phyloP scores from a whole-genome alignment of 495 filamentous ascomycete genomes.

The Lasiosphaeris hirsuta region DNA sequence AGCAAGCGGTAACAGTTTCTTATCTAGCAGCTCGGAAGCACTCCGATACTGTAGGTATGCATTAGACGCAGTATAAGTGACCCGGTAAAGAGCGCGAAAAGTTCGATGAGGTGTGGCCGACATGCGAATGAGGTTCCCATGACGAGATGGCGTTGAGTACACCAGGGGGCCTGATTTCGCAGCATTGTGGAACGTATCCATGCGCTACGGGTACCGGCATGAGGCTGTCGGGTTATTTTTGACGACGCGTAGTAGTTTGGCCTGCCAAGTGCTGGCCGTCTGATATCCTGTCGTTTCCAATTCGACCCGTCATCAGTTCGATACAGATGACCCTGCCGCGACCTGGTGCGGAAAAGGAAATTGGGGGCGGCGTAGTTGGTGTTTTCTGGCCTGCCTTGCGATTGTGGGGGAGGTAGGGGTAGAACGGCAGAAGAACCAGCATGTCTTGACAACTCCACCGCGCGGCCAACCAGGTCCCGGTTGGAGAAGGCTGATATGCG shows the following conservation, averaged over 20 bases:
- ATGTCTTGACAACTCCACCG: not conserved
- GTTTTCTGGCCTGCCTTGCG: too few relatives aligned
- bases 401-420: too few relatives aligned
- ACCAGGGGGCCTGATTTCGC: not conserved
- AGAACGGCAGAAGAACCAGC: too few relatives aligned
- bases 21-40: too few relatives aligned
- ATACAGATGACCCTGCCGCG: too few relatives aligned
- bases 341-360: too few relatives aligned
- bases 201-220: conserved; percentile 15
- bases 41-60: too few relatives aligned
- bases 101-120: not conserved
- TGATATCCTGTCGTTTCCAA: too few relatives aligned
- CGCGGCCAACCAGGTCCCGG: conserved; percentile 8
- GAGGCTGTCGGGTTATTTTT: conserved; percentile 14
- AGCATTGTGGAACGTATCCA: conserved; percentile 7
- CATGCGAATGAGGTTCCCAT: conserved; percentile 7
- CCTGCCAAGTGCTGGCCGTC: not conserved
- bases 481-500: conserved; percentile 9
- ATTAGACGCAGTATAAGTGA: not conserved
- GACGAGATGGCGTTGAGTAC: conserved; percentile 12
- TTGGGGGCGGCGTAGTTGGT: too few relatives aligned
- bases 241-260: conserved; percentile 2
- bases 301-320: too few relatives aligned
- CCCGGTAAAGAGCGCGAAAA: conserved; percentile 6
- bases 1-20: too few relatives aligned